A percentile compares a stretch with the other conserved stretches of the same genome.
Evolutionary conservation across 176 grass and related monocot genomes (phyloP).

Genomic region (Cenchrus fungigraminus): DNA sequence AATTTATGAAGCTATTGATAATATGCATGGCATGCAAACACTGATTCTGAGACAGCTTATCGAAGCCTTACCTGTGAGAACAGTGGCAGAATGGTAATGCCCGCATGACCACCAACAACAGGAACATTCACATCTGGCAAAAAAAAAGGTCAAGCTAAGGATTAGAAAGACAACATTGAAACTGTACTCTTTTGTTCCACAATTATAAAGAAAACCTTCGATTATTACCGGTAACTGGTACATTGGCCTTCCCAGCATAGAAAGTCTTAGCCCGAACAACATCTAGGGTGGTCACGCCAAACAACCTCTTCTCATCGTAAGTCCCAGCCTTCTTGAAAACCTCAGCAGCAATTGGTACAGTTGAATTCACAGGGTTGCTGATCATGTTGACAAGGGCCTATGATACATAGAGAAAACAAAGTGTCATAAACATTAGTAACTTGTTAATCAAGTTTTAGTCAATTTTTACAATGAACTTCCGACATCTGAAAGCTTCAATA

Average conservation of each 20-base stretch:
- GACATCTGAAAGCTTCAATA: too few species aligned
- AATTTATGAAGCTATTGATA: not conserved
- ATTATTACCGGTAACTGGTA: conserved; percentile 54
- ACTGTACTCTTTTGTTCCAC: not conserved
- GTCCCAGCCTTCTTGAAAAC: conserved; percentile 93
- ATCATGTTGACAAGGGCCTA: conserved; percentile 93
- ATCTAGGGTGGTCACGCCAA: conserved; percentile 92
- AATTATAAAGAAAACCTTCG: conserved; percentile 1
- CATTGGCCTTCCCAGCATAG: conserved; percentile 73
- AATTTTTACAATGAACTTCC: too few species aligned
- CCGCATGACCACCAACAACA: conserved; percentile 93
- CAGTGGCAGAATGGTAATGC: conserved; percentile 82
- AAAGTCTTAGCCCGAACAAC: conserved; percentile 92
- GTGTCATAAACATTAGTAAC: too few species aligned
- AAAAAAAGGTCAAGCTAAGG: not conserved
- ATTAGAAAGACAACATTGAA: not conserved
- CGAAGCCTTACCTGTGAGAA: conserved; percentile 66
- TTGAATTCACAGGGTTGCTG: conserved; percentile 94
- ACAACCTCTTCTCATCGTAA: conserved; percentile 80
- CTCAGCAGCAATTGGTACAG: conserved; percentile 83
- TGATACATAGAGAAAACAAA: conserved; percentile 57
- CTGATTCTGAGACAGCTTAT: not conserved
- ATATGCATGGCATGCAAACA: not conserved
- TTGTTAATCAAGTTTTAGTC: too few species aligned
- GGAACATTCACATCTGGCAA: conserved; percentile 77